Conservation (phyloP, 768 basidiomycete species). For the Boletus huronensis region DNA sequence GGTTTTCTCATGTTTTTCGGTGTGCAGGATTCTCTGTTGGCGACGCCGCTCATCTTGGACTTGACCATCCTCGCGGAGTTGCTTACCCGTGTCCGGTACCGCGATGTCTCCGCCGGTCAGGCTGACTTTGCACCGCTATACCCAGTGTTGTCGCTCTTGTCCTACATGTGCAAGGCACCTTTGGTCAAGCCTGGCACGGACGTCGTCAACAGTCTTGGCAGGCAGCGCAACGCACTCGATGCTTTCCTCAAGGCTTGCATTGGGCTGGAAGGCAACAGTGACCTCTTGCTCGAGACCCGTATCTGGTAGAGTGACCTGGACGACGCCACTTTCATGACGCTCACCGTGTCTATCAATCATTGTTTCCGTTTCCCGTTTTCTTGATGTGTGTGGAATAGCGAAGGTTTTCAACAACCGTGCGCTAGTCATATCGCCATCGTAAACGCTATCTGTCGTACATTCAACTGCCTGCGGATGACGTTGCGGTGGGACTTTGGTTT, state of each 20-base stretch:
- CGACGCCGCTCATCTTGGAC: slow-evolving; percentile 95
- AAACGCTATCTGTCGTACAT: neutral
- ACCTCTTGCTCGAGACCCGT: slow-evolving; percentile 83
- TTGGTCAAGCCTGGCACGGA: slow-evolving; percentile 91
- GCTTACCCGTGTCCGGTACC: slow-evolving; percentile 89
- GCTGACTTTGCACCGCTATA: slow-evolving; percentile 80
- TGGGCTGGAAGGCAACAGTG: slow-evolving; percentile 78
- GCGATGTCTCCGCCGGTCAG: slow-evolving; percentile 43
- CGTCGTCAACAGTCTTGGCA: slow-evolving; percentile 91
- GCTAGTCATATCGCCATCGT: neutral
- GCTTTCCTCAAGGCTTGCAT: slow-evolving; percentile 93
- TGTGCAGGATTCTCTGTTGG: slow-evolving; percentile 83
- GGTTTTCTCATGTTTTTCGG: neutral
- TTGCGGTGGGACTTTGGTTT: neutral
- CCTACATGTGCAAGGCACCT: slow-evolving; percentile 97
- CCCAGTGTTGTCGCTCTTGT: slow-evolving; percentile 87
- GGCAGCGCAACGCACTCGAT: slow-evolving; percentile 94
- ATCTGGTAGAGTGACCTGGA: slow-evolving; percentile 62
- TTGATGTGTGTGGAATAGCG: neutral
- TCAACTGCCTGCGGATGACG: slow-evolving; percentile 16
- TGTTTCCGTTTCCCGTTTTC: neutral
- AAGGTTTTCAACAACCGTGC: slow-evolving; percentile 24
- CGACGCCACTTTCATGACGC: neutral
- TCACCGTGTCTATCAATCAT: neutral
- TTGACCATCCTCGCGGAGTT: slow-evolving; percentile 91